Base-by-base conservation (phyloP, 305 asterid species). In the Coffea humblotiana region DNA sequence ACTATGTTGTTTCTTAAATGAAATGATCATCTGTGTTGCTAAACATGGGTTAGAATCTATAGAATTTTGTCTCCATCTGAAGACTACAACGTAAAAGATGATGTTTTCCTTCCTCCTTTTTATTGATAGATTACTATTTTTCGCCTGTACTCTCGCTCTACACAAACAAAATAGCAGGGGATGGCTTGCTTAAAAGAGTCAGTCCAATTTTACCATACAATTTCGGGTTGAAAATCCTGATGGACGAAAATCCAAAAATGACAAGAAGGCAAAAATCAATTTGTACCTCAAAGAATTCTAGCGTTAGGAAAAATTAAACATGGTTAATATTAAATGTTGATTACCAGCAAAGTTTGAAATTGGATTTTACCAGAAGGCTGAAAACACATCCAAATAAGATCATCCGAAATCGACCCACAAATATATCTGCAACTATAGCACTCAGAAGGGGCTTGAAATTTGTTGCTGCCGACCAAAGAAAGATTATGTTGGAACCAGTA, bases 401-500 rank as follows among this genome's bases (percentile, higher is more conserved):
- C 16, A 68, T 75, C 54, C 51, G 73, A 47, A 77, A 85, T 4
- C 84, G 77, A 49, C 88, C 83, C 16, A 82, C 75, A 63, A 72
- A 85, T 27, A 84, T 77, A 80, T 85, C 88, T 2, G 84, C 82
- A 32, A 85, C 11, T 27, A 80, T 56, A 69, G 86, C 84, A 2
- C 87, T 82, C 11, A 84, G n/a, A 43, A 84, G 19, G 18, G 84
- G 79, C 80, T 77, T 47, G 75, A 80, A 80, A 67, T 65, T 73
- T 56, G 86, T 77, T 43, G 86, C 82, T 10, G 86, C 83, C 10
- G 82, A 73, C 96, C 97, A 91, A 3, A 88, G 48, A 66, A 87
- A 91, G 75, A 91, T 15, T 43, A 93, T 56, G 79, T 78, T 91
- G 15, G 93, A 84, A 12, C 87, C 92, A 32, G 82, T 66, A 4